Percentiles rank a stretch among this genome's conserved stretches.
phyloP scores from a whole-genome alignment of 2,329 filamentous ascomycete genomes.

The Aspergillus ruber region DNA sequence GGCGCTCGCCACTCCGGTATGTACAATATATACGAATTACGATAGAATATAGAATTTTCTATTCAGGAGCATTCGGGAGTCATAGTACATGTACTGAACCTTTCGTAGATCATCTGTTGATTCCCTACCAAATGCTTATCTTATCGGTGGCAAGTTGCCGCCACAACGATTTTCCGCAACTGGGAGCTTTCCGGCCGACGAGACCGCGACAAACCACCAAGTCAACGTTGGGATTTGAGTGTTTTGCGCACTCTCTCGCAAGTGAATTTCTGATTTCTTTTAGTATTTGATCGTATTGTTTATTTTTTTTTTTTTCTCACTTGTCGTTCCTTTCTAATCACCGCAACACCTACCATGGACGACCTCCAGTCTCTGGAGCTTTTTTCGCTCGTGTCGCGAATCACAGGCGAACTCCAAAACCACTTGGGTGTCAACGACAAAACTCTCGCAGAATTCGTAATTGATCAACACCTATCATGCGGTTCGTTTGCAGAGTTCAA shows the following conservation, averaged over 20 bases:
- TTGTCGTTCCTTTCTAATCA: constrained; percentile 1
- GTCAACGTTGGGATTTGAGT: constrained; percentile 10
- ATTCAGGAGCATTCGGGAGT: too few relatives aligned
- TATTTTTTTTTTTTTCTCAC: background rate
- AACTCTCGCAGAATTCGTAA: constrained; percentile 92
- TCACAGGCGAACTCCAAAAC: constrained; percentile 90
- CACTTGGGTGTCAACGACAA: constrained; percentile 89
- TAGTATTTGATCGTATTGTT: background rate
- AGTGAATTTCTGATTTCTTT: background rate
- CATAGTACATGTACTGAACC: too few relatives aligned
- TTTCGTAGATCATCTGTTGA: too few relatives aligned
- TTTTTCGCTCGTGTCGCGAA: constrained; percentile 87
- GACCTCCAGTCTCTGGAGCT: constrained; percentile 87
- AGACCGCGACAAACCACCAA: constrained; percentile 6
- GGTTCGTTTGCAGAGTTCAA: constrained; percentile 67
- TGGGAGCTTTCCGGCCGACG: constrained; percentile 12
- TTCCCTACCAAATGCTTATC: constrained; percentile 14
- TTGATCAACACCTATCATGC: constrained; percentile 78
- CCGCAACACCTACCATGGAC: constrained; percentile 56
- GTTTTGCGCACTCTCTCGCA: constrained; percentile 16
- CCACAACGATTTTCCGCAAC: constrained; percentile 32
- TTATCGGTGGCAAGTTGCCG: constrained; percentile 28
- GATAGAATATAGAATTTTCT: too few relatives aligned
- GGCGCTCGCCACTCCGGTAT: too few relatives aligned
- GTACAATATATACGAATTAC: too few relatives aligned